Conservation (phyloP, 495 filamentous ascomycete genomes). For the Margaritispora aquatica region DNA sequence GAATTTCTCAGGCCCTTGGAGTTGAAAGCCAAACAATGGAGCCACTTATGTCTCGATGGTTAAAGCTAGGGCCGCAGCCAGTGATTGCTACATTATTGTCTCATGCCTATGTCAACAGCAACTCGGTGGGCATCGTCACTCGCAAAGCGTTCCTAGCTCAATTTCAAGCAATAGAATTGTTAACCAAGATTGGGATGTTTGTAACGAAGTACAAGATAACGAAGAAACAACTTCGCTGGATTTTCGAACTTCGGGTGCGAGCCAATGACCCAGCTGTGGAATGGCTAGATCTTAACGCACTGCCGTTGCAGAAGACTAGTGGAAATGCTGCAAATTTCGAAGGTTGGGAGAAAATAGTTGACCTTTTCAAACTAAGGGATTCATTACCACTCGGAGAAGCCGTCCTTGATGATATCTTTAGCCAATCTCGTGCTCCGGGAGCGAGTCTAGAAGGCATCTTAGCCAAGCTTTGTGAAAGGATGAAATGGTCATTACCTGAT, state of each 20-base stretch:
- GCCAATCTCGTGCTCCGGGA: no score
- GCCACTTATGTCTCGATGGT: not conserved
- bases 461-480: no score
- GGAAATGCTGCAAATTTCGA: not conserved
- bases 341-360: not conserved
- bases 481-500: no score
- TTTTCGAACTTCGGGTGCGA: not conserved
- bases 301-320: not conserved
- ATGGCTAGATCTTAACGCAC: not conserved
- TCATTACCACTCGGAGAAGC: not conserved
- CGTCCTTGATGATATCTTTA: no score
- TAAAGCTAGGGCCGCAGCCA: not conserved
- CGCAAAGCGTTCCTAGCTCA: not conserved
- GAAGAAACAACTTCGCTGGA: not conserved
- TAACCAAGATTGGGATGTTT: not conserved
- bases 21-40: not conserved
- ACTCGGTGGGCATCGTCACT: not conserved
- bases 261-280: not conserved
- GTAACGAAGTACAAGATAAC: not conserved
- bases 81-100: not conserved
- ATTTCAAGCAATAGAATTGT: not conserved
- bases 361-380: not conserved
- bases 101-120: not conserved
- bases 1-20: not conserved
- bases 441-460: no score